Conservation (phyloP, 257 asterid genomes). For the Penstemon newberryi region DNA sequence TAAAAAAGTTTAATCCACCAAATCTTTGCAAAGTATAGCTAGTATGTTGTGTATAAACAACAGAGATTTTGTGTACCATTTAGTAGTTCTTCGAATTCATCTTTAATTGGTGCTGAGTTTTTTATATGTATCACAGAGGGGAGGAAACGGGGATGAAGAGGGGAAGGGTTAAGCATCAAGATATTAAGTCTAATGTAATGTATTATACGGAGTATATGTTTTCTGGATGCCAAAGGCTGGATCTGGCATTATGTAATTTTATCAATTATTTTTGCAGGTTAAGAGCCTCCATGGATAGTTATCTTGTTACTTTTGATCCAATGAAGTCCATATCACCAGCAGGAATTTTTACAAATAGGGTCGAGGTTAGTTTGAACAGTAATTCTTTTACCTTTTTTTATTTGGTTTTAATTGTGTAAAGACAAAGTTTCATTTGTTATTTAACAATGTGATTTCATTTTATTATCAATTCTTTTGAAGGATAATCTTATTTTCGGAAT, state of each 20-base stretch:
- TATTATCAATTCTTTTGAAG: background rate
- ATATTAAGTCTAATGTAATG: background rate
- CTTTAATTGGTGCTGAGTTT: background rate
- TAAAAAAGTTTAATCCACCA: background rate
- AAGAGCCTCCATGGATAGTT: constrained; percentile 83
- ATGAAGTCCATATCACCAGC: constrained; percentile 65
- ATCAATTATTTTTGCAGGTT: constrained; percentile 52
- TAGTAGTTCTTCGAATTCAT: background rate
- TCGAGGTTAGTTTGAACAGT: constrained; percentile 56
- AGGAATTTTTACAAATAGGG: constrained; percentile 72
- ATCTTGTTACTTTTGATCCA: constrained; percentile 82
- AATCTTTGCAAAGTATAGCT: background rate
- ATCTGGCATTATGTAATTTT: constrained; percentile 18
- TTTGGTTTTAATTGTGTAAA: background rate
- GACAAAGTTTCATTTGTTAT: background rate
- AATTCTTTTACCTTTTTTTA: background rate
- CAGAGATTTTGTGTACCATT: background rate
- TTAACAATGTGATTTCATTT: background rate
- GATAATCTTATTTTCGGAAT: background rate
- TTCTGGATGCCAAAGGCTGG: constrained; percentile 1
- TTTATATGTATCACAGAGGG: too few relatives aligned
- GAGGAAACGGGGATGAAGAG: background rate
- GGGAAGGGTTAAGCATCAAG: background rate
- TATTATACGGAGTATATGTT: background rate
- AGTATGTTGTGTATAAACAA: background rate